Evolutionary conservation across 148 eudicot species (phyloP).

Genomic region (Limonium bicolor): DNA sequence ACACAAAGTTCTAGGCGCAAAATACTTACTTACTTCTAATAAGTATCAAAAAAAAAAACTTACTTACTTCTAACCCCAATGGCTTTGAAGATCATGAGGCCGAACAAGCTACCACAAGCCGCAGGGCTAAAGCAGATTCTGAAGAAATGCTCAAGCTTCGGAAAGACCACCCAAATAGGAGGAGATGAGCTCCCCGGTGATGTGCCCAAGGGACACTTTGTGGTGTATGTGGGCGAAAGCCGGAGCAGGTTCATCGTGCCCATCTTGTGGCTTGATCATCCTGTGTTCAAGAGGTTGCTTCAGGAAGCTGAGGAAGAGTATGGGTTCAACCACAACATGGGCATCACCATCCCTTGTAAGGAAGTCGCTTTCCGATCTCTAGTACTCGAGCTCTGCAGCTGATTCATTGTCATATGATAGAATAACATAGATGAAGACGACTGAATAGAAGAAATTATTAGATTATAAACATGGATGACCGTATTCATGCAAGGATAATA

Average conservation of each 20-base stretch:
- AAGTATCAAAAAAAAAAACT: too few relatives aligned
- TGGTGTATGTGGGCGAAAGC: slow-evolving; percentile 43
- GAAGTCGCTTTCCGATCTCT: slow-evolving; percentile 37
- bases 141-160: slow-evolving; percentile 37
- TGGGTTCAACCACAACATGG: slow-evolving; percentile 47
- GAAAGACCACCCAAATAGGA: too few relatives aligned
- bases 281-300: slow-evolving; percentile 36
- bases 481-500: too few relatives aligned
- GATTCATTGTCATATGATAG: too few relatives aligned
- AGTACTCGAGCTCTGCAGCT: too few relatives aligned
- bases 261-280: slow-evolving; percentile 23
- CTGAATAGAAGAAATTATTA: too few relatives aligned
- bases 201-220: slow-evolving; percentile 54
- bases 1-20: too few relatives aligned
- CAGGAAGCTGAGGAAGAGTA: slow-evolving; percentile 47
- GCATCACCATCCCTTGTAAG: slow-evolving; percentile 41
- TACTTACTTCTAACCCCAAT: too few relatives aligned
- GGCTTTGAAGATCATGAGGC: too few relatives aligned
- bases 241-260: slow-evolving; percentile 38
- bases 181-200: slow-evolving; percentile 14
- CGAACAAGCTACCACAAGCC: slow-evolving; percentile 15
- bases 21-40: too few relatives aligned
- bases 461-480: too few relatives aligned
- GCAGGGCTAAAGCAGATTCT: slow-evolving; percentile 31
- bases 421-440: too few relatives aligned